Evolutionary conservation across 129 eudicot species (phyloP), one percentile per base, ranked within the genome.

Genomic region (Pulicaria dysenterica): DNA sequence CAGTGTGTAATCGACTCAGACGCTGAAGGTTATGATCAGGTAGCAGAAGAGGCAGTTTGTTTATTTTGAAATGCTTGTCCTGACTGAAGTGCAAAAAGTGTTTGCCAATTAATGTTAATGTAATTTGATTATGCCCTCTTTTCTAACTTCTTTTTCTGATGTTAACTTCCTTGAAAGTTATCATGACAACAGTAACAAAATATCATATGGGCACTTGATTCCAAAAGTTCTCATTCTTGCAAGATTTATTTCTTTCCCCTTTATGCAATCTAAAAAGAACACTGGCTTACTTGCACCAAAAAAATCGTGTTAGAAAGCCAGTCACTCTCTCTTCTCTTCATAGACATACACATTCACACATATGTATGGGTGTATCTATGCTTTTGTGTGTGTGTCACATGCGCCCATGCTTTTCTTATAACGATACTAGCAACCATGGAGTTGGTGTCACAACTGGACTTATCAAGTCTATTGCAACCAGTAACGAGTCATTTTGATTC

Each of bases 21-120:
- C 55, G 89, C 93, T 67, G 92, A 93, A 73, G 98, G 98, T 55
- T 90, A 93, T 81, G 96, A 90, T 87, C 92, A 93, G 98, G 98
- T 93, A 79, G 58, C 16, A 10, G 38, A 55, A 36, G 17, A 58
- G 42, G 19, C 55, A 8, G 37, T 45, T 37, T 67, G 8, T 67
- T 17, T 46, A 41, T 56, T 13, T 58, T 72, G 58, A 72, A 42
- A 72, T 72, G 56, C 38, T 15, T 51, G 39, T 69, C 5, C 37
- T 50, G 15, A 37, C 37, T 16, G 73, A 38, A 51, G 5, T 68
- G 61, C 36, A 16, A 37, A 36, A 49, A 38, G 14, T 51, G 9
- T 68, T 36, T 4, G 12, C 37, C 34, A 49, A 15, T 50, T 6
- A 17, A 68, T 37, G 47, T 34, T 5, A 7, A 47, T 48, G 7